Evolutionary conservation across 768 basidiomycete species (phyloP), one percentile per base, ranked within the genome.

Genomic region (Coprinopsis cinerea): DNA sequence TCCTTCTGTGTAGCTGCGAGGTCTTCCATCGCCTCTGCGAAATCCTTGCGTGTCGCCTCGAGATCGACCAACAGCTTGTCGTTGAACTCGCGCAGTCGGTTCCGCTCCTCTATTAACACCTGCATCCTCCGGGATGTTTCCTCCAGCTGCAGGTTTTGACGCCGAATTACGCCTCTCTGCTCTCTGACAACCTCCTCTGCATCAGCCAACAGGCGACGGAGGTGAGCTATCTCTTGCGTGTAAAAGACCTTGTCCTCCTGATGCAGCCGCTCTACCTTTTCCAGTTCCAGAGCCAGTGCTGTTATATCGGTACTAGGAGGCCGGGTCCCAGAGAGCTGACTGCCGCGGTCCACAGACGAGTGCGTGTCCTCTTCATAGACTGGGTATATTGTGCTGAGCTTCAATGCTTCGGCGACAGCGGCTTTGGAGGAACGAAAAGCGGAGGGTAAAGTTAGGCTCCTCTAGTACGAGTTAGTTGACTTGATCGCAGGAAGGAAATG

Each of bases 181-280:
- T 41, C 15, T 27, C 40, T 27, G 13, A 49, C 14, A 7, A 14
- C 34, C 17, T 37, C 15, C 39, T 49, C 39, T 3, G 39, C n/a
- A 5, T 49, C 48, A 26, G 42, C 27, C 11, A 49, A 24, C 10
- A 41, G 39, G 24, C 26, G 26, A 6, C 48, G 20, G 24, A 49
- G n/a, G 23, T 49, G 37, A 2, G 26, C 20, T 1, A 49, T 28
- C 39, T 49, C 48, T 18, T 24, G n/a, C 24, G 9, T 28, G n/a
- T 26, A 49, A 39, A 49, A 49, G 15, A 17, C 34, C 26, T 49
- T 49, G 27, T 49, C 48, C 20, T 40, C 37, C 17, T 41, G 24
- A 34, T 49, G 48, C 20, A 49, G 10, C 9, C 28, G 48, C 22
- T 49, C 42, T 22, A 32, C 48, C n/a, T 42, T 13, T 26, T 49